A percentile compares a stretch with the other conserved stretches of the same genome.
These are phyloP conservation scores for Collybia sordida DNA, from an alignment of 768 basidiomycete species.

Conservation along the genomic window DNA sequence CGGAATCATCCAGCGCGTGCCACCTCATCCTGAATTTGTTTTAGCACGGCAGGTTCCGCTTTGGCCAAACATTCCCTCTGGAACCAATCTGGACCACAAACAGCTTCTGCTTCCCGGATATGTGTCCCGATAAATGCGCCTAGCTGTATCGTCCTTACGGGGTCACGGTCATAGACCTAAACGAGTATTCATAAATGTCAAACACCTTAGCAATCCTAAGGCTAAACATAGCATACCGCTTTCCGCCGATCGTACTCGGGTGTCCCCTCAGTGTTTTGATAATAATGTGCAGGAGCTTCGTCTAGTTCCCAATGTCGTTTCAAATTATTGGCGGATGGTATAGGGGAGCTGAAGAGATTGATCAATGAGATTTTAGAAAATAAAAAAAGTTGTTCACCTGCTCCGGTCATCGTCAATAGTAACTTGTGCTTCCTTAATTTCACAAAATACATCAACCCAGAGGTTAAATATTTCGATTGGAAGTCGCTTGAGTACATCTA, in stretches of 20 bases:
- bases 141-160: slow-evolving; percentile 67
- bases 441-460: slow-evolving; percentile 88
- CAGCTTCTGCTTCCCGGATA: slow-evolving; percentile 62
- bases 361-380: background rate
- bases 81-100: slow-evolving; percentile 58
- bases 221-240: slow-evolving; percentile 40
- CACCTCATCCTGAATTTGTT: slow-evolving; percentile 64
- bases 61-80: slow-evolving; percentile 58
- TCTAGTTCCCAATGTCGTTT: slow-evolving; percentile 71
- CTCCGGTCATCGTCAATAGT: slow-evolving; percentile 31
- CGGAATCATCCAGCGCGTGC: slow-evolving; percentile 17
- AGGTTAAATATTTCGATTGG: slow-evolving; percentile 78
- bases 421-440: slow-evolving; percentile 71
- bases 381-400: slow-evolving; percentile 17
- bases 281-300: slow-evolving; percentile 56
- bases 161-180: slow-evolving; percentile 71
- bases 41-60: slow-evolving; percentile 72
- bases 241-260: slow-evolving; percentile 77
- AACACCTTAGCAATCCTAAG: slow-evolving; percentile 1
- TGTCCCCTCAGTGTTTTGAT: slow-evolving; percentile 65
- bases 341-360: slow-evolving; percentile 17
- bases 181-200: slow-evolving; percentile 3
- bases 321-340: slow-evolving; percentile 41
- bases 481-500: slow-evolving; percentile 71
- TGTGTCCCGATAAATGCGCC: slow-evolving; percentile 55